A percentile compares a stretch with the other conserved stretches of the same genome.
These are phyloP conservation scores for Aurantiochytrium sp. DNA, from an alignment of 108 stramenopile species.

Conservation along the genomic window DNA sequence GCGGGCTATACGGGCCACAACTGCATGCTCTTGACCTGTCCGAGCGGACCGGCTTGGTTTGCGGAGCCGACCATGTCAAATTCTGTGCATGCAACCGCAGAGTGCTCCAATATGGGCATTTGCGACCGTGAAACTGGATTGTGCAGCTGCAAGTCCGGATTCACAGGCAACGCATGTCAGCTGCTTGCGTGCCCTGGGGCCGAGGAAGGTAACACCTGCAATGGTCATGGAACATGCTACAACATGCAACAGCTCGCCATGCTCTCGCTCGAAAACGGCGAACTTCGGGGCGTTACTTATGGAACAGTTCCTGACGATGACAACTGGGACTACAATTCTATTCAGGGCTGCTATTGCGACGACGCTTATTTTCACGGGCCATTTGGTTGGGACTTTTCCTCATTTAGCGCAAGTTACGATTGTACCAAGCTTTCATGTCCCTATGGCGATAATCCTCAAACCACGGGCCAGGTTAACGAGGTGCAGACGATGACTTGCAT, in stretches of 20 bases:
- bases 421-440: constrained; percentile 36
- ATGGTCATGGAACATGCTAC: neutral
- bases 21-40: neutral
- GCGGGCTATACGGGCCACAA: neutral
- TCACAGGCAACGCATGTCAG: constrained; percentile 47
- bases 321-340: constrained; percentile 3
- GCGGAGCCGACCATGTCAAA: constrained; percentile 32
- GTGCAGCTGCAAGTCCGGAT: constrained; percentile 37
- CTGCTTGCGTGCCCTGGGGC: constrained; percentile 31
- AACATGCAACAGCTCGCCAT: neutral
- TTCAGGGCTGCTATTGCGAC: constrained; percentile 43
- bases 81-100: constrained; percentile 34
- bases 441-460: constrained; percentile 37
- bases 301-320: neutral
- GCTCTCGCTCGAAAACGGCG: neutral
- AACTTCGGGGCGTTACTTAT: neutral
- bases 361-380: neutral
- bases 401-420: constrained; percentile 31
- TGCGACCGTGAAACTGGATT: constrained; percentile 44
- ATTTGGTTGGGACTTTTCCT: neutral
- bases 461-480: constrained; percentile 47
- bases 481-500: constrained; percentile 40
- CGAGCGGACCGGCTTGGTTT: constrained; percentile 36
- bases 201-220: neutral
- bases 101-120: constrained; percentile 48